Conservation (phyloP, 1,284 basidiomycete species). For the Xanthoconium separans region DNA sequence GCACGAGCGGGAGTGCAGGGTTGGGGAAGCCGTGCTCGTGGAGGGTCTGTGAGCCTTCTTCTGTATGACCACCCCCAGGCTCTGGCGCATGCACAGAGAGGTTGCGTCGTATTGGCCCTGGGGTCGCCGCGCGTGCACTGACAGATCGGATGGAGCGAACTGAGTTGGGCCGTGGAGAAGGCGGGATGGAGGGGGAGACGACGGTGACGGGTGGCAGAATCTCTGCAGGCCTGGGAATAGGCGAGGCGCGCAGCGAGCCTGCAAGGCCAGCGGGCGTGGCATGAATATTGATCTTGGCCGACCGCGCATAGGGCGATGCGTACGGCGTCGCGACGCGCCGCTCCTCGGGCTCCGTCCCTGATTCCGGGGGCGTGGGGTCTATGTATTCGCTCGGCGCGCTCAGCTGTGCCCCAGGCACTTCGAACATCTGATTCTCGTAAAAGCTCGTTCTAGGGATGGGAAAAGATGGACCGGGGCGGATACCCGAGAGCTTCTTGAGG, state of each 20-base stretch:
- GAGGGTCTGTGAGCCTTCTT: slow-evolving; percentile 21
- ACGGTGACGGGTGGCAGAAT: slow-evolving; percentile 10
- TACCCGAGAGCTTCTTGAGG: slow-evolving; percentile 24
- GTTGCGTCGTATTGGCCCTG: neutral
- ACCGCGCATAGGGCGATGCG: slow-evolving; percentile 19
- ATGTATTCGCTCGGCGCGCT: slow-evolving; percentile 14
- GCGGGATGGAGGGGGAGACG: slow-evolving; percentile 17
- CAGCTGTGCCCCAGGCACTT: slow-evolving; percentile 6
- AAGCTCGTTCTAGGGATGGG: neutral
- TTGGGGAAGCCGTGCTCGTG: slow-evolving; percentile 10
- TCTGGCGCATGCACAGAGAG: neutral
- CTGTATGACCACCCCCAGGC: neutral
- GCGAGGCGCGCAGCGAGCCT: slow-evolving; percentile 4
- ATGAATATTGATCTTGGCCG: neutral
- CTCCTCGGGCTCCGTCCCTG: slow-evolving; percentile 10
- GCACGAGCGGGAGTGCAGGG: neutral
- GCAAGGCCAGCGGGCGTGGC: slow-evolving; percentile 1
- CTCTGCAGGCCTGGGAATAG: neutral
- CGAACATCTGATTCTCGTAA: slow-evolving; percentile 1
- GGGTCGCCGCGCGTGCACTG: neutral
- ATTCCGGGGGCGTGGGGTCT: slow-evolving; percentile 1
- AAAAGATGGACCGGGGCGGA: neutral
- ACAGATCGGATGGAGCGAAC: slow-evolving; percentile 5
- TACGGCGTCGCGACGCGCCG: slow-evolving; percentile 2
- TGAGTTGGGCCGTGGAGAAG: slow-evolving; percentile 7